phyloP scores from a whole-genome alignment of 495 filamentous ascomycete species.

The Jackrogersella multiformis region DNA sequence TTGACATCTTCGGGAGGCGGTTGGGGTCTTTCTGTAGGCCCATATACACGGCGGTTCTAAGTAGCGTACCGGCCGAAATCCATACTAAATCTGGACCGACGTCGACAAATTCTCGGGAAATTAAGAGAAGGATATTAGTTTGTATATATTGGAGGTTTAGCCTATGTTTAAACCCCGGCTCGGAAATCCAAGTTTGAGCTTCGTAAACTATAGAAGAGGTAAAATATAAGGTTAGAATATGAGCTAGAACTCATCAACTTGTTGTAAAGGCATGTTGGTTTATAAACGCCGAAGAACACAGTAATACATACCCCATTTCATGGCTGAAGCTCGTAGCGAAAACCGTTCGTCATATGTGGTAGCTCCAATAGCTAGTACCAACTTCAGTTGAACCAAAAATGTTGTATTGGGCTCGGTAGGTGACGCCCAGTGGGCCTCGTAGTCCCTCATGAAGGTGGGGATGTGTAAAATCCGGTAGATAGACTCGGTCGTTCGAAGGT shows the following conservation, averaged over 20 bases:
- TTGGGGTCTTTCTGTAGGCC: slow-evolving; percentile 69
- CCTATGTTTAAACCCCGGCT: slow-evolving; percentile 61
- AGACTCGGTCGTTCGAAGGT: slow-evolving; percentile 61
- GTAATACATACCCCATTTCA: slow-evolving; percentile 61
- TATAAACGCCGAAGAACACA: too few species aligned
- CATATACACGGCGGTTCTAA: slow-evolving; percentile 68
- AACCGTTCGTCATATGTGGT: slow-evolving; percentile 62
- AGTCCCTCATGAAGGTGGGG: slow-evolving; percentile 62
- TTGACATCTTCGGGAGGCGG: slow-evolving; percentile 50
- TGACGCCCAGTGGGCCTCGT: slow-evolving; percentile 54
- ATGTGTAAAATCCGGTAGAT: slow-evolving; percentile 64
- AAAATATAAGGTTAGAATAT: too few species aligned
- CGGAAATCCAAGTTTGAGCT: slow-evolving; percentile 69
- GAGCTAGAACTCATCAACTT: too few species aligned
- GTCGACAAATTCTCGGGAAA: slow-evolving; percentile 64
- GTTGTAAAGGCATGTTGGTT: too few species aligned
- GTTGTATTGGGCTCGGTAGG: slow-evolving; percentile 20
- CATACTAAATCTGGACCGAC: slow-evolving; percentile 67
- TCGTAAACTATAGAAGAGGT: too few species aligned
- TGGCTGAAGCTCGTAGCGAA: slow-evolving; percentile 59
- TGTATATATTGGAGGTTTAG: slow-evolving; percentile 66
- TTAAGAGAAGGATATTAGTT: slow-evolving; percentile 66
- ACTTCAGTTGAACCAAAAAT: slow-evolving; percentile 68
- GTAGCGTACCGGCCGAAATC: slow-evolving; percentile 65
- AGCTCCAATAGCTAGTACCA: slow-evolving; percentile 70